Base-by-base conservation (phyloP, 768 basidiomycete genomes). In the Leucosporidium yakuticum region DNA sequence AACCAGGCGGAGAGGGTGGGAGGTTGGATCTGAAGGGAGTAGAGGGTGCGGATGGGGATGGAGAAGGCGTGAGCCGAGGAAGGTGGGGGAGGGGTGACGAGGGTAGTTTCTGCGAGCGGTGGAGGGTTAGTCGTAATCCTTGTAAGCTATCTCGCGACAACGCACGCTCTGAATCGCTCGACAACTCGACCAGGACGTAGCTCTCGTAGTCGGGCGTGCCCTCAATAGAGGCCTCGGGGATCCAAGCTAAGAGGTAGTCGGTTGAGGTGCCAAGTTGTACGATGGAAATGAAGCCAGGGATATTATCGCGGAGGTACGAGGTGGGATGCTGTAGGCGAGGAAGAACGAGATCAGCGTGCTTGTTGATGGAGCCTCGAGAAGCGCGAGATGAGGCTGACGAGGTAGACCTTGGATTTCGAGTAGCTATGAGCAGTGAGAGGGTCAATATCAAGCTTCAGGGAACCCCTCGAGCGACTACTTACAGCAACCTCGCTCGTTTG, bases 261-360 rank as follows among this genome's bases (percentile, higher is more conserved):
- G 55, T 27, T n/a, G 51, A 31, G 19, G 39, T 63, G 73, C 91
- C 91, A 75, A 88, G 84, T 81, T 92, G 91, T 25, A 98, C 93
- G 65, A 99, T 83, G 21, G 89, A 87, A 11, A 93, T 86, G 77
- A 95, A 98, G 1, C 96, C 96, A 4, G 91, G 86, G 47, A 97
- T 90, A 78, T 97, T 95, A 79, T 98, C 96, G 75, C 88, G 84
- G 3, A 88, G 83, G 77, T 92, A 94, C 4, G 88, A 86, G 4
- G 93, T 95, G 0, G 96, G 96, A 74, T 97, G 91, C 34, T 29
- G 64, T 23, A 27, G 57, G 50, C 34, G 69, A 62, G 39, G 54
- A 31, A 12, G 57, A 50, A n/a, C 32, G 57, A 32, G 25, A 44
- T 60, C 21, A 58, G 36, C 57, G 39, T 34, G 32, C 23, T 21